Evolutionary conservation across 352 stramenopile genomes (phyloP).

Genomic region (Globisporangium echinulatum): DNA sequence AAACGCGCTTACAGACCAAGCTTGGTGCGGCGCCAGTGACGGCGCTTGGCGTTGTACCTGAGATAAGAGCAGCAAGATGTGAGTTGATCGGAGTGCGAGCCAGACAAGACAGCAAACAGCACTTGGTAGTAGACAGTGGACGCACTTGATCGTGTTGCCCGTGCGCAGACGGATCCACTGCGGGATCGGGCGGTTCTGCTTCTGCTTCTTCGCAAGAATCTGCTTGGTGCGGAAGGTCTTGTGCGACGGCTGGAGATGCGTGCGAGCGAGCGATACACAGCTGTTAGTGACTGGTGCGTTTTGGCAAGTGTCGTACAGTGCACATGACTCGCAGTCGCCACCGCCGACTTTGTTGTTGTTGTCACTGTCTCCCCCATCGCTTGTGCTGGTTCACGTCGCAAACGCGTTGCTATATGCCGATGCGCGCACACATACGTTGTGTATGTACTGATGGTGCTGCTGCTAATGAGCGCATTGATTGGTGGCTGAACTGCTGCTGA

Average conservation of each 20-base stretch:
- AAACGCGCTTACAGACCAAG: conserved; percentile 95
- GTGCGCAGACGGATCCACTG: conserved; percentile 99
- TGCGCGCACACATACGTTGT: too few relatives aligned
- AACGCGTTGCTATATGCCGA: too few relatives aligned
- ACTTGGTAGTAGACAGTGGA: not conserved
- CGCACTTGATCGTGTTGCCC: conserved; percentile 97
- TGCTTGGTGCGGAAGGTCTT: conserved; percentile 99
- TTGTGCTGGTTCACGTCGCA: not conserved
- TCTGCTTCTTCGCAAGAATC: conserved; percentile 99
- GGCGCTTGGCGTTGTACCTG: conserved; percentile 99
- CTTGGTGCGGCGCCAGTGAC: conserved; percentile 99
- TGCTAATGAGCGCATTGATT: too few relatives aligned
- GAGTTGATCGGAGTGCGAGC: not conserved
- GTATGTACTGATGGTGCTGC: too few relatives aligned
- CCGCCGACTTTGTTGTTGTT: too few relatives aligned
- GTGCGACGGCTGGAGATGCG: conserved; percentile 91
- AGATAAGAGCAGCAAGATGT: not conserved
- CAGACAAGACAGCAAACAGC: not conserved
- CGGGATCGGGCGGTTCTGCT: conserved; percentile 99
- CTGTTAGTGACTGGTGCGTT: not conserved
- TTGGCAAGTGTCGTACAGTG: not conserved
- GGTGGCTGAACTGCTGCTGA: too few relatives aligned
- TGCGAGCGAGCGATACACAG: not conserved
- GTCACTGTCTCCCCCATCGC: too few relatives aligned
- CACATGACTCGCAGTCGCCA: not conserved